These are phyloP conservation scores for Cercospora sp. DNA, from an alignment of 2,329 filamentous ascomycete species.

Conservation along the genomic window DNA sequence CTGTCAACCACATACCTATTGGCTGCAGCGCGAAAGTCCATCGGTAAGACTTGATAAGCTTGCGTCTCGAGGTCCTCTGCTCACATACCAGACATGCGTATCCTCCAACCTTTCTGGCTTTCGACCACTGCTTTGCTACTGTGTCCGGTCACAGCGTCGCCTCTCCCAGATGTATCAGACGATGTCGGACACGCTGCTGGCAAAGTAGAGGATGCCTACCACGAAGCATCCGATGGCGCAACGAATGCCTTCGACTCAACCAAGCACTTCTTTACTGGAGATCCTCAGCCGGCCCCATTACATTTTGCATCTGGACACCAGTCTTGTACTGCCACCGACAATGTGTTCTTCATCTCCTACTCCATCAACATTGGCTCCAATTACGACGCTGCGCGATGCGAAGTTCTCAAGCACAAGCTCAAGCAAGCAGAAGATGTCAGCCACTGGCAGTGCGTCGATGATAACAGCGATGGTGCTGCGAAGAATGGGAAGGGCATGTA, in stretches of 20 bases:
- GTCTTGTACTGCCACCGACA: constrained; percentile 10
- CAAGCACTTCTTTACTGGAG: constrained; percentile 1
- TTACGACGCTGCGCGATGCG: background rate
- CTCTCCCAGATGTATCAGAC: background rate
- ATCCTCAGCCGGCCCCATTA: background rate
- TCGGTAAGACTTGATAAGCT: background rate
- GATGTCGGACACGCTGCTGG: background rate
- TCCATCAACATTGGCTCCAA: constrained; percentile 5
- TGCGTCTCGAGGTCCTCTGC: background rate
- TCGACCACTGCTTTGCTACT: background rate
- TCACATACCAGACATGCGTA: background rate
- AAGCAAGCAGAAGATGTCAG: background rate
- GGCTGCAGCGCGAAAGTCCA: background rate
- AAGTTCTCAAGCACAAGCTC: background rate
- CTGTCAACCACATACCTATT: background rate
- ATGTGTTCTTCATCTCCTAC: constrained; percentile 14
- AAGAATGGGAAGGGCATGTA: constrained; percentile 4
- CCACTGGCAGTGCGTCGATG: constrained; percentile 11
- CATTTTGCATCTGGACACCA: background rate
- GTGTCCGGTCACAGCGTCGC: background rate
- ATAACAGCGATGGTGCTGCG: background rate
- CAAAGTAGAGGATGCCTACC: background rate
- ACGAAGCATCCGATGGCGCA: background rate
- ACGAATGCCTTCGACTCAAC: background rate
- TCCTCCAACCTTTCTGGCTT: background rate